Evolutionary conservation across 371 early-diverging fungal genomes (phyloP).

Genomic region (Coemansia sp.): DNA sequence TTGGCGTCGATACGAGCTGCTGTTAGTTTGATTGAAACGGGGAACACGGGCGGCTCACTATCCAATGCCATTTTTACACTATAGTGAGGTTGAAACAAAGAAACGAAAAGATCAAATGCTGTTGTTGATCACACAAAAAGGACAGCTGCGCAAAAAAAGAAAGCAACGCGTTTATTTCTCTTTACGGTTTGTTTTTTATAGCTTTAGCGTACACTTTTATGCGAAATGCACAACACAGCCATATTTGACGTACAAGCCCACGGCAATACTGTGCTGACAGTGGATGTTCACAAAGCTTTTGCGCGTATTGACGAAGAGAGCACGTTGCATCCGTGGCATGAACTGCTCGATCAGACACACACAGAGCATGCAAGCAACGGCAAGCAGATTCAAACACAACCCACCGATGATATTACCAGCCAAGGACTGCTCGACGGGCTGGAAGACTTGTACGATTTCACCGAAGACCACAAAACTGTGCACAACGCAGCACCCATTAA

Average conservation of each 20-base stretch:
- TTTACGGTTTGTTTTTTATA: neutral
- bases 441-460: slow-evolving; percentile 36
- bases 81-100: neutral
- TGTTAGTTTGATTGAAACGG: slow-evolving; percentile 58
- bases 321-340: slow-evolving; percentile 11
- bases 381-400: too few species aligned
- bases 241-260: neutral
- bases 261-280: neutral
- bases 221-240: neutral
- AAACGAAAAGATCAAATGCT: neutral
- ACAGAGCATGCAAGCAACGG: neutral
- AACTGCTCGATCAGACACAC: neutral
- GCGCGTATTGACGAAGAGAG: neutral
- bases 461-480: neutral
- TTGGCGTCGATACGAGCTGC: slow-evolving; percentile 57
- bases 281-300: neutral
- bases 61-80: neutral
- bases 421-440: slow-evolving; percentile 40
- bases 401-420: slow-evolving; percentile 25
- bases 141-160: neutral
- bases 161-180: neutral
- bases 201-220: neutral
- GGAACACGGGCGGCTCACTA: slow-evolving; percentile 53
- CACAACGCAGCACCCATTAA: too few species aligned
- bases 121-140: slow-evolving; percentile 2